Evolutionary conservation across 768 basidiomycete genomes (phyloP).

Genomic region (Boletus rex-veris): DNA sequence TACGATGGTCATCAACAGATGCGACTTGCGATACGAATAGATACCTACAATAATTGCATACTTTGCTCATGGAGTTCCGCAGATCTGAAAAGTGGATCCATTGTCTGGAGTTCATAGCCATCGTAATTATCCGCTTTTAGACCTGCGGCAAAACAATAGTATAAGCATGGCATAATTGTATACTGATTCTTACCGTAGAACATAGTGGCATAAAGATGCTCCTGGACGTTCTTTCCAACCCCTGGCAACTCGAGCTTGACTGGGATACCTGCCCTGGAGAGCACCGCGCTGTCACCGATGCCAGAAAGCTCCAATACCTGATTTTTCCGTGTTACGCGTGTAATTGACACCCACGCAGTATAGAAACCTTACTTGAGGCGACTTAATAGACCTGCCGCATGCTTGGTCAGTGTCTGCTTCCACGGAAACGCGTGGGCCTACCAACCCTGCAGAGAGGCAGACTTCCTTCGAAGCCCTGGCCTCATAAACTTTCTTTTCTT

Average conservation of each 20-base stretch:
- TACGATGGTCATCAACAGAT: neutral
- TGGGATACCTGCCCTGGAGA: neutral
- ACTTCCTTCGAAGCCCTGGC: neutral
- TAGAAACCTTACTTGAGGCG: neutral
- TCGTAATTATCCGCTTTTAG: neutral
- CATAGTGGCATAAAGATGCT: neutral
- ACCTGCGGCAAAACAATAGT: neutral
- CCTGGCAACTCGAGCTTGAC: conserved; percentile 1
- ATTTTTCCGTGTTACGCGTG: neutral
- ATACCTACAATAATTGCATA: neutral
- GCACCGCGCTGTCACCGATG: neutral
- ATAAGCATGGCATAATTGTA: neutral
- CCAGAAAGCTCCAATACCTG: neutral
- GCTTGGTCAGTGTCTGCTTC: neutral
- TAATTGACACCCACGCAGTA: neutral
- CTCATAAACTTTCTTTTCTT: neutral
- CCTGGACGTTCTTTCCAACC: conserved; percentile 3
- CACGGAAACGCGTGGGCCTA: neutral
- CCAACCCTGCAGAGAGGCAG: conserved; percentile 1
- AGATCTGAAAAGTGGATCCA: neutral
- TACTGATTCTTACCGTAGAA: neutral
- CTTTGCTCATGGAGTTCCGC: neutral
- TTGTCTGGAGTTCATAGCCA: neutral
- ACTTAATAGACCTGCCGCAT: neutral
- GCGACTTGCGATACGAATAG: too few relatives aligned